phyloP scores from a whole-genome alignment of 257 asterid species.

The Solanum bukasovii region DNA sequence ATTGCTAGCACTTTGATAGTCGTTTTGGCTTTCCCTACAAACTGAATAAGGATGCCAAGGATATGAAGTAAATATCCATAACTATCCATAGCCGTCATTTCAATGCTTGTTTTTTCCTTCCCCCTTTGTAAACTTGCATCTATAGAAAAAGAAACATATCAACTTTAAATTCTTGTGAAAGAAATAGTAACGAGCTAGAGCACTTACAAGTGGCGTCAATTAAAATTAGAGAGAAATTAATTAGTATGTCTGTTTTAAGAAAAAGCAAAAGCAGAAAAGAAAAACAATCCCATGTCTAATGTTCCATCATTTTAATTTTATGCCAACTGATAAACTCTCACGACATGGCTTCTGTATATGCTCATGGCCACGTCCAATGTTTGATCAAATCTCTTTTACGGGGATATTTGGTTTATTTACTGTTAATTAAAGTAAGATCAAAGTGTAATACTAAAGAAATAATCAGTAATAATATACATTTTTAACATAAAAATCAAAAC shows the following conservation, averaged over 20 bases:
- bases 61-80: no score
- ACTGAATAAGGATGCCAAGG: no score
- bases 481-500: background rate
- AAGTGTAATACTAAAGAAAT: background rate
- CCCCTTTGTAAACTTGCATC: background rate
- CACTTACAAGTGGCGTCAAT: background rate
- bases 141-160: background rate
- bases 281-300: background rate
- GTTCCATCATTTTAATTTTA: background rate
- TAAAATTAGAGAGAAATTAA: background rate
- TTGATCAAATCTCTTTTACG: background rate
- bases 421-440: no score
- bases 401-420: background rate
- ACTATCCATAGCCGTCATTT: no score
- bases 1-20: background rate
- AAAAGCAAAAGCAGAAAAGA: background rate
- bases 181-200: background rate
- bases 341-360: background rate
- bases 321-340: background rate
- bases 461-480: background rate
- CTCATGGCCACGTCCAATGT: background rate
- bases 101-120: no score
- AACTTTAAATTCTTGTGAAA: background rate
- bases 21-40: background rate
- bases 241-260: background rate